Base-by-base conservation (phyloP, 2,329 filamentous ascomycete genomes). In the Cladosporium halotolerans region DNA sequence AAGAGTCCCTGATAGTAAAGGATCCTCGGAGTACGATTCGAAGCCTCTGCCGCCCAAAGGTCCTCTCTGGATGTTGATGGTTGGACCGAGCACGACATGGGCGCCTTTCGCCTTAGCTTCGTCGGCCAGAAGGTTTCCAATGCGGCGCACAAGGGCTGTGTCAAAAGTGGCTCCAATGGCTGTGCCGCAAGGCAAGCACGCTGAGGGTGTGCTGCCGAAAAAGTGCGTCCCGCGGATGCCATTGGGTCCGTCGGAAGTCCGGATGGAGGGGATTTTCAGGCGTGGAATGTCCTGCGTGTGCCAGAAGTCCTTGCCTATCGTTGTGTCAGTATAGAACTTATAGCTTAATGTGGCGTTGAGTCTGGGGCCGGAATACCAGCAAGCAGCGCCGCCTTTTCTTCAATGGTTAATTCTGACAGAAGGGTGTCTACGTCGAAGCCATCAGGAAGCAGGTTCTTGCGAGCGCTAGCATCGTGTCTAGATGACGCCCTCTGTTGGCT, bases 1-100 rank as follows among this genome's bases (percentile, higher is more conserved):
- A 50, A 87, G 77, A 63, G 88, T 84, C 3, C 85, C 52, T 88
- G 87, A 88, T 4, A 95, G 76, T 9, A 85, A 78, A 0, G 88
- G 88, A 60, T 93, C 89, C 67, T 93, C 89, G 0, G 86, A 89
- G 67, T 89, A 93, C 0, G 88, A 90, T 70, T 95, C 89, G 60
- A 93, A 95, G 58, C 90, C 90, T 54, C 89, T 79, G 16, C 89
- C 89, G n/a, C 88, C 88, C 11, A 53, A 34, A 8, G 51, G 51
- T 39, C 62, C 60, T 9, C 62, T 57, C 40, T 61, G 62, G 19
- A 65, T 58, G 52, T 65, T 65, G 47, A 66, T 60, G 38, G 63
- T 65, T 5, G 64, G 55, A 3, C 63, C 63, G 10, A 55, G 60
- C 38, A 63, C 62, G 51, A 52, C 61, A 34, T 65, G 64, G 9